A percentile compares a stretch with the other conserved stretches of the same genome.
Evolutionary conservation across 306 rosid genomes (phyloP).

Genomic region (apple (Malus domestica)): ASM211411v1 NC_041790.1:13129001-13129500

Average conservation of each 20-base stretch:
- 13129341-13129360: not conserved
- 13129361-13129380: not conserved
- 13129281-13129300: not conserved
- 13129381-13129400: conserved; percentile 11
- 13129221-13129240: conserved; percentile 1
- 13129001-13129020: not conserved
- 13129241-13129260: not conserved
- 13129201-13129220: not conserved
- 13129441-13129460: not conserved
- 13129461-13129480: not conserved
- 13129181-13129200: not conserved
- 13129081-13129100: not conserved
- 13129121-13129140: not conserved
- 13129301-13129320: conserved; percentile 2
- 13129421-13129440: conserved; percentile 12
- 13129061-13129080: too few species aligned
- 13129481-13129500: not conserved
- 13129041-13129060: too few species aligned
- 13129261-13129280: not conserved
- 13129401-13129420: conserved; percentile 10
- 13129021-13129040: too few species aligned
- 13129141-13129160: not conserved
- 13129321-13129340: not conserved
- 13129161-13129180: not conserved
- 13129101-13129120: not conserved